Evolutionary conservation across 2,329 filamentous ascomycete species (phyloP), one percentile per base, ranked within the genome.

Genomic region (Apiospora rasikravindrae): DNA sequence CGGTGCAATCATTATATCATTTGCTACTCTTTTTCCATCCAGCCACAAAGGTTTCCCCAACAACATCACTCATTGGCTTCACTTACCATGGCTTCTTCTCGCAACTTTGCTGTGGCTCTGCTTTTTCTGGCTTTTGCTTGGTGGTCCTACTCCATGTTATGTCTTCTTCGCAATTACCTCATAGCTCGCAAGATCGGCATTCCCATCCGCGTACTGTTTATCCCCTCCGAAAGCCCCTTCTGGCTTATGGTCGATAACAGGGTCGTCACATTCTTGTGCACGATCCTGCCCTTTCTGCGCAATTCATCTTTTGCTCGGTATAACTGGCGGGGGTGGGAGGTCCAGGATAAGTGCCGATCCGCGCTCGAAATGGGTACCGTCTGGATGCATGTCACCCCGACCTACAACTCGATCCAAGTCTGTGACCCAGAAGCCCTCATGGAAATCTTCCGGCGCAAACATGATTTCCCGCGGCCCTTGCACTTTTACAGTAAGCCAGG

Each of bases 311-410:
- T 82, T 67, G 79, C 78, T 1, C 71, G 78, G 7, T 82, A 77
- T 74, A 81, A 81, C 69, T 82, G 71, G 44, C 73, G 77, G 13
- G 77, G 76, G 2, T 81, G 77, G 77, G 77, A 81, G 37, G 7
- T 78, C 16, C 67, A 72, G 19, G 79, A 80, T 33, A 67, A 77
- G 14, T 76, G 72, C 26, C 70, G 67, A 1, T 74, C 77, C 0
- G 79, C 79, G 66, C 71, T 74, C 3, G 77, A 79, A 70, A 75
- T 79, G 71, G 78, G 78, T 7, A 75, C 78, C 53, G 74, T 67
- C 11, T 79, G 71, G 16, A 71, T 76, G 24, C 67, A 74, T 3
- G 74, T 76, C 0, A 74, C 73, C 14, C 73, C 74, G 0, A 45
- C 69, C 2, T 49, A 51, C 19, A 76, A 75, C 33, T 74, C 71